Conservation (phyloP, 1,139 yeast species). For the Nakaseomyces bracarensis region DNA sequence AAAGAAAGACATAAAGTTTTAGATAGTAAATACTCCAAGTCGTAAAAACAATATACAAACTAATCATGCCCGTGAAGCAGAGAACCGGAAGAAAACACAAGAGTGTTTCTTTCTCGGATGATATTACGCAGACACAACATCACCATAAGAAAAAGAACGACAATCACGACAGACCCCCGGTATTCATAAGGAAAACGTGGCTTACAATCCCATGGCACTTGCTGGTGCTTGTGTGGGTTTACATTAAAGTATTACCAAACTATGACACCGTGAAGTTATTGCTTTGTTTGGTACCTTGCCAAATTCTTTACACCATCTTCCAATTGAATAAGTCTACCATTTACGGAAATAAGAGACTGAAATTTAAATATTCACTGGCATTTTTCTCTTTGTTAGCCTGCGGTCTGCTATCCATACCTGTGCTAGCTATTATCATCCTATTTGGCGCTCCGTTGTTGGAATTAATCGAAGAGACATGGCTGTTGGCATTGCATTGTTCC, state of each 20-base stretch:
- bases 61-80: conserved; percentile 20
- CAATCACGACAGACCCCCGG: conserved; percentile 29
- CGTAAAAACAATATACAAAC: too few relatives aligned
- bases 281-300: conserved; percentile 25
- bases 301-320: conserved; percentile 24
- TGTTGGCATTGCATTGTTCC: conserved; percentile 60
- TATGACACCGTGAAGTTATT: conserved; percentile 33
- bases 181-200: conserved; percentile 30
- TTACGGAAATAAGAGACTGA: conserved; percentile 30
- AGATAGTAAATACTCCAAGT: too few relatives aligned
- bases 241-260: conserved; percentile 31
- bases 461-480: conserved; percentile 48
- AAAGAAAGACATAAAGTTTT: too few relatives aligned
- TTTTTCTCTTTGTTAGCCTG: conserved; percentile 35
- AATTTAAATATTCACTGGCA: conserved; percentile 34
- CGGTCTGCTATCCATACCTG: conserved; percentile 43
- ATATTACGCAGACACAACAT: conserved; percentile 25
- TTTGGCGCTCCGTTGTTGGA: conserved; percentile 80
- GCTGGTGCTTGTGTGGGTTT: conserved; percentile 35
- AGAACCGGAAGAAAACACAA: conserved; percentile 26
- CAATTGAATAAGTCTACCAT: conserved; percentile 28
- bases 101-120: conserved; percentile 36
- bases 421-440: conserved; percentile 48
- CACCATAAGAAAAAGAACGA: conserved; percentile 23
- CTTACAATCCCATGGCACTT: conserved; percentile 45